Evolutionary conservation across 805 yeast genomes (phyloP), one percentile per base, ranked within the genome.

Genomic region (Candida nanaspora): DNA sequence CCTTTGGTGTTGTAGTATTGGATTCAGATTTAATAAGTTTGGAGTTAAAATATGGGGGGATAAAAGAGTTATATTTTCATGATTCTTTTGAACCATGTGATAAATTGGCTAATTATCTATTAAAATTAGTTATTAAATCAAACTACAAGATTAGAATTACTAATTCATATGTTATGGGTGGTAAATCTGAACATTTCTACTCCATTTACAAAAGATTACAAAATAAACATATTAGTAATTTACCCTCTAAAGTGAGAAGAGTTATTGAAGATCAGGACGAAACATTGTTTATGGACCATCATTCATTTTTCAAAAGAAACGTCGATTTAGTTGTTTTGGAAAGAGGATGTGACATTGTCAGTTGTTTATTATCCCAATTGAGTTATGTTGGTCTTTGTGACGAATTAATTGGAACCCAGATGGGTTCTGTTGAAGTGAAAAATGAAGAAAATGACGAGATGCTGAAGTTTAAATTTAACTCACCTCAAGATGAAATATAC

Each of bases 331-430:
- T 91, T 6, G 80, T 89, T 1, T 53, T 91, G 18, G 98, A 91
- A 54, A 66, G 98, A 37, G 76, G 80, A 40, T 57, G 81, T 23
- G 98, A 91, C 61, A 70, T 76, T 33, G 58, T 84, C 4, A 77
- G 95, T 1, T 81, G 87, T 1, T 52, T 86, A 10, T 62, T 87
- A 41, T 76, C 80, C 21, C 97, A 89, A 51, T 62, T 89, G 50
- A 84, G 87, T 2, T 91, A 89, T 56, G 68, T 75, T 15, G 98
- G 98, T 0, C 65, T 93, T 14, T 65, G 88, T 18, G 89, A 85
- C 56, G 96, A 89, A 50, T 56, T 78, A 11, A 69, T 78, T 48
- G 77, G 74, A 4, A 62, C 81, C 6, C 65, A 70, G 13, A 55
- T 69, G 21, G 47, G 31, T 8, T 34, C 25, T 1, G 27, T 21